Evolutionary conservation across 345 rosid species (phyloP).

Genomic region (Salix udensis): DNA sequence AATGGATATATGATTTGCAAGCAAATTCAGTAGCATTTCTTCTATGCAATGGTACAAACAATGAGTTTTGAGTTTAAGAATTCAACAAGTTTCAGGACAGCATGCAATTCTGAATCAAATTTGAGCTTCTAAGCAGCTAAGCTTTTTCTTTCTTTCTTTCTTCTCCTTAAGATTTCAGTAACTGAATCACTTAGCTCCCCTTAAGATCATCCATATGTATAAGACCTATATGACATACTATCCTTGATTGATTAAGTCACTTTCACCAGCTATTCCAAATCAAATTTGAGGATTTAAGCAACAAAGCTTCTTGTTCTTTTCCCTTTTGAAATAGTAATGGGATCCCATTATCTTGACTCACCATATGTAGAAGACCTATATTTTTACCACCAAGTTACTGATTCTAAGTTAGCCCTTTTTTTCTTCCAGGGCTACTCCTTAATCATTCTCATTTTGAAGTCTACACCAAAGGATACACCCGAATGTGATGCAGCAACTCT

Average conservation of each 20-base stretch:
- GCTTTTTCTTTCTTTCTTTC: not conserved
- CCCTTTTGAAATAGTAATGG: not conserved
- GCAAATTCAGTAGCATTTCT: not conserved
- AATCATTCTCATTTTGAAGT: not conserved
- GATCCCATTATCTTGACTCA: not conserved
- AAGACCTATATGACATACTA: not conserved
- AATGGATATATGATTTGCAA: not conserved
- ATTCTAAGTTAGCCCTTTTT: not conserved
- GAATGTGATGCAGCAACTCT: not conserved
- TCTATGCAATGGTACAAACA: not conserved
- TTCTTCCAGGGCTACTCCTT: not conserved
- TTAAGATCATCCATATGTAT: not conserved
- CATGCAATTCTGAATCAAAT: not conserved
- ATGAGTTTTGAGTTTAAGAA: not conserved
- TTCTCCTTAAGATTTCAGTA: not conserved
- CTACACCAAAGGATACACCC: not conserved
- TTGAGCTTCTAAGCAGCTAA: not conserved
- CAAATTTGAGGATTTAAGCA: not conserved
- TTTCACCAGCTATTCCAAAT: not conserved
- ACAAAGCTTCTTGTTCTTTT: not conserved
- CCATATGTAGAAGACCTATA: not conserved
- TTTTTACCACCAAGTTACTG: not conserved
- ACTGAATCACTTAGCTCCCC: not conserved
- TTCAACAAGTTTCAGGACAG: not conserved
- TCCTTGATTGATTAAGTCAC: not conserved